Base-by-base conservation (phyloP, 805 yeast genomes). In the Pichia insulana region DNA sequence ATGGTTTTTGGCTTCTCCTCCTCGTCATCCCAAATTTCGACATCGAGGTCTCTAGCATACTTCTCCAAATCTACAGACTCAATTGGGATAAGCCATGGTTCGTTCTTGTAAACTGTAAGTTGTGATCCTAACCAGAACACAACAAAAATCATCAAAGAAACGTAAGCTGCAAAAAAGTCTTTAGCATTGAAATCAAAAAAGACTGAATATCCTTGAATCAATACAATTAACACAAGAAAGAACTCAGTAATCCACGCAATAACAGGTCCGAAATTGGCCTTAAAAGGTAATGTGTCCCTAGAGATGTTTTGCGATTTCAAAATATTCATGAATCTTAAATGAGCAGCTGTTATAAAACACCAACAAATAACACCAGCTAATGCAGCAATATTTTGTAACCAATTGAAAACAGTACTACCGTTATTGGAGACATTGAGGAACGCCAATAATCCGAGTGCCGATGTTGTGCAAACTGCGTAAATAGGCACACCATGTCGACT, bases 371-470 rank as follows among this genome's bases (percentile, higher is more conserved):
- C 69, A 45, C 89, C 89, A 10, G 88, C 80, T 38, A 81, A 80
- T 26, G 84, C 83, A n/a, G 85, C 74, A 52, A 83, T 80, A 59
- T 80, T 81, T 50, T 81, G 63, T 45, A 83, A 67, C 89, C 89
- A 83, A 55, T 72, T 65, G 64, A 83, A 83, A 26, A 79, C 88
- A 3, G 71, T 68, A 34, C 58, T 56, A 44, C 83, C 83, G 43
- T 71, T 65, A 17, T 64, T 59, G 7, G 80, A 70, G 15, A 75
- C 75, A 37, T 65, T 68, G 62, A 83, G 62, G 65, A 73, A 80
- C 2, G 79, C 86, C 44, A 83, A 62, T 20, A 76, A 65, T 37
- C 89, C 90, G 54, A 81, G 75, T 2, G 67, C 52, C 2, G 85
- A 65, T 5, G 87, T 78, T 56, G 68, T 58, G 1, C 73, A 41